These are phyloP conservation scores for Fusarium zealandicum DNA, from an alignment of 2,329 filamentous ascomycete species.

Conservation along the genomic window DNA sequence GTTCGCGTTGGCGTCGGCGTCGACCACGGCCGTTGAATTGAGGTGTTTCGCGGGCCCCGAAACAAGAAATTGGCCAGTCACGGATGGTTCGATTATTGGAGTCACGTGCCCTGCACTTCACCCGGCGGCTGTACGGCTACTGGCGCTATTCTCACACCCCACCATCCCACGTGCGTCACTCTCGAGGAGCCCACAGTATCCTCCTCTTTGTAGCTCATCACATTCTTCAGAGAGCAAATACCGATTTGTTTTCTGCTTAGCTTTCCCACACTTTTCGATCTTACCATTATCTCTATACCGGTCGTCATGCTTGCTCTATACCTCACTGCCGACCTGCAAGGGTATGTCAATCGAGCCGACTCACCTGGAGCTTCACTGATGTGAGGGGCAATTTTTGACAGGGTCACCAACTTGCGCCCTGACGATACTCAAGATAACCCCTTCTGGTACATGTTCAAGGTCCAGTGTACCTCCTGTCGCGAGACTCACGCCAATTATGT, in stretches of 20 bases:
- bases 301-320: constrained; percentile 68
- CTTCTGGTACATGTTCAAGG: constrained; percentile 98
- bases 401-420: constrained; percentile 89
- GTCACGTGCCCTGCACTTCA: constrained; percentile 31
- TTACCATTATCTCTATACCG: not conserved
- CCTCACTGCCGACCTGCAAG: constrained; percentile 72
- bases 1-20: not conserved
- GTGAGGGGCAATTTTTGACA: constrained; percentile 49
- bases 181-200: constrained; percentile 16
- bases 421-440: constrained; percentile 80
- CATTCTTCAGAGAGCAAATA: constrained; percentile 1
- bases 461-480: constrained; percentile 97
- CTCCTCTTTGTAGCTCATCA: constrained; percentile 6
- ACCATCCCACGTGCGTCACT: constrained; percentile 35
- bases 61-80: constrained; percentile 37
- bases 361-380: constrained; percentile 25
- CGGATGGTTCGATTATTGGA: constrained; percentile 38
- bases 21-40: constrained; percentile 31
- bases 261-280: not conserved
- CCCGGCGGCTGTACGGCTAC: not conserved
- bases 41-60: constrained; percentile 33
- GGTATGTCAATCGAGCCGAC: constrained; percentile 55
- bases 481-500: constrained; percentile 89
- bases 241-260: not conserved
- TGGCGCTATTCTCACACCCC: constrained; percentile 38